These are phyloP conservation scores for Dentipellis sp. DNA, from an alignment of 768 basidiomycete species.

Conservation along the genomic window DNA sequence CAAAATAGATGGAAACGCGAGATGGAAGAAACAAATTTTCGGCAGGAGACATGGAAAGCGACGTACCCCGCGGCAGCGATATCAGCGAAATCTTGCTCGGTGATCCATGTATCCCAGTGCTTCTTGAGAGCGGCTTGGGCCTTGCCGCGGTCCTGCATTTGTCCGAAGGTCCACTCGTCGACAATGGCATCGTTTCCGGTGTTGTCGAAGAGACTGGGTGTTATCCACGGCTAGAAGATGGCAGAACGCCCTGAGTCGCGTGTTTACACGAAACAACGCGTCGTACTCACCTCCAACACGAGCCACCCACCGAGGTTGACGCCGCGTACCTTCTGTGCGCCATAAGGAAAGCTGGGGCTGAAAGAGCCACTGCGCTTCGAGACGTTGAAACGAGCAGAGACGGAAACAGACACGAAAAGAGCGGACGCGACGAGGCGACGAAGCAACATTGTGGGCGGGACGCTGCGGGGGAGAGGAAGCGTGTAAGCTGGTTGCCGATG, in stretches of 20 bases:
- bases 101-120: conserved; percentile 84
- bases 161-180: conserved; percentile 75
- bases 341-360: conserved; percentile 61
- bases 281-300: conserved; percentile 35
- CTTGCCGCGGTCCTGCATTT: conserved; percentile 40
- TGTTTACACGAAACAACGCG: not conserved
- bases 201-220: conserved; percentile 64
- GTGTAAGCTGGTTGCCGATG: not conserved
- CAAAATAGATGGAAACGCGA: conserved; percentile 3
- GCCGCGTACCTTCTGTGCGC: conserved; percentile 64
- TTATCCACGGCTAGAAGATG: conserved; percentile 56
- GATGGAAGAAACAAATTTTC: not conserved
- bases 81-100: conserved; percentile 64
- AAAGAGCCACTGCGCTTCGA: conserved; percentile 16
- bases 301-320: conserved; percentile 75
- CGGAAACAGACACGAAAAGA: conserved; percentile 23
- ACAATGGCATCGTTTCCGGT: conserved; percentile 48
- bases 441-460: conserved; percentile 6
- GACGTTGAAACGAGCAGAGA: conserved; percentile 10
- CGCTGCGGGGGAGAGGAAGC: conserved; percentile 7
- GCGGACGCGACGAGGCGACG: conserved; percentile 15
- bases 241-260: conserved; percentile 1
- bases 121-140: conserved; percentile 44
- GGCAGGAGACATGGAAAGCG: not conserved
- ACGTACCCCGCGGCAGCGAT: conserved; percentile 70